Evolutionary conservation across 2,329 filamentous ascomycete genomes (phyloP).

Genomic region (Aspergillus chevalieri): DNA sequence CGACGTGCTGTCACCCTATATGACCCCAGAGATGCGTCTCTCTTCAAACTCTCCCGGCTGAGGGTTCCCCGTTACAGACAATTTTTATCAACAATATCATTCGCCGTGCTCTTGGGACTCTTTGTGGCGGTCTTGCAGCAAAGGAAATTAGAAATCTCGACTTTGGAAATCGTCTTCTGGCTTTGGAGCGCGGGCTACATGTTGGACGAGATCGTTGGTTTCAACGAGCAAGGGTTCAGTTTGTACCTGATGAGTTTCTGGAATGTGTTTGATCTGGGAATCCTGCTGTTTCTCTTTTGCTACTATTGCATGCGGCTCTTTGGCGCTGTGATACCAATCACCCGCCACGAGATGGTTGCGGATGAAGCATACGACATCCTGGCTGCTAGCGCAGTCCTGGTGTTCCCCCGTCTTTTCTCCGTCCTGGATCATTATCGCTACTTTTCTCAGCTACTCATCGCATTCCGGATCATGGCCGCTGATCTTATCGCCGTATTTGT

Average conservation of each 20-base stretch:
- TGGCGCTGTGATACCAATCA: constrained; percentile 74
- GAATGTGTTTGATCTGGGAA: constrained; percentile 92
- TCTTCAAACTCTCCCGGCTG: constrained; percentile 84
- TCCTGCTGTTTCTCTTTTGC: constrained; percentile 73
- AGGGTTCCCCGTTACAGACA: constrained; percentile 88
- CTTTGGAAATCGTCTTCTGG: constrained; percentile 86
- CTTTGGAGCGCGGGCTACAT: constrained; percentile 97
- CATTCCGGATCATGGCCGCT: constrained; percentile 87
- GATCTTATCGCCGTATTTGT: constrained; percentile 81
- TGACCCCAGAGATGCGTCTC: constrained; percentile 80
- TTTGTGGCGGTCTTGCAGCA: constrained; percentile 76
- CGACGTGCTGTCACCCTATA: constrained; percentile 79
- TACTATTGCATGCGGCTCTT: constrained; percentile 90
- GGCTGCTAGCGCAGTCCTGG: constrained; percentile 79
- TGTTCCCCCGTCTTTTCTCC: constrained; percentile 87
- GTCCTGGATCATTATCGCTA: constrained; percentile 92
- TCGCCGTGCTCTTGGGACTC: constrained; percentile 74
- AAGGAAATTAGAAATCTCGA: constrained; percentile 73
- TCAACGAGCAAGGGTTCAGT: constrained; percentile 93
- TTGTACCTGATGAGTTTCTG: constrained; percentile 97
- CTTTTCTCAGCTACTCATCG: constrained; percentile 89
- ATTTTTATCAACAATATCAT: constrained; percentile 79
- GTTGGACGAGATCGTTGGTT: constrained; percentile 91
- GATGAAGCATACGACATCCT: constrained; percentile 90
- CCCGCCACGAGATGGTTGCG: constrained; percentile 62